Conservation (phyloP, 2,329 filamentous ascomycete genomes). For the Blastomyces gilchristii region DNA sequence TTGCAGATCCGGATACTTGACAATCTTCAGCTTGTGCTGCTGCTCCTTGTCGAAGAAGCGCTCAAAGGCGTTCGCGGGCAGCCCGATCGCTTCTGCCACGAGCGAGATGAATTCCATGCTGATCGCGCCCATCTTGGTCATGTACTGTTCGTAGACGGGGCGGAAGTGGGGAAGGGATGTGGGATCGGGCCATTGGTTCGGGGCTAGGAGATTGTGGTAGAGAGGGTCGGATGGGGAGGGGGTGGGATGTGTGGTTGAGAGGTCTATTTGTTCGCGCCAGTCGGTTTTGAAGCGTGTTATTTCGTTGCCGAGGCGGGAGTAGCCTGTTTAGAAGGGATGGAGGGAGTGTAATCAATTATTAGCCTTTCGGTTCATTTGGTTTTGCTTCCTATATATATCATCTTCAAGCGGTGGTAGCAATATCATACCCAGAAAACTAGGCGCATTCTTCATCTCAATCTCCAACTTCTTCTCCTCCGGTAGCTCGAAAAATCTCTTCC, state of each 20-base stretch:
- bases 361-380: background rate
- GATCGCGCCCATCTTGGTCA: conserved; percentile 61
- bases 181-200: conserved; percentile 65
- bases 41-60: conserved; percentile 61
- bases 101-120: conserved; percentile 66
- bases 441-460: conserved; percentile 64
- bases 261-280: conserved; percentile 77
- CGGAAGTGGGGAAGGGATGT: conserved; percentile 57
- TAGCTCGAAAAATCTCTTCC: conserved; percentile 65
- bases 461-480: conserved; percentile 64
- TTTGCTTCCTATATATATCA: conserved; percentile 33
- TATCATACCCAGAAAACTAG: conserved; percentile 60
- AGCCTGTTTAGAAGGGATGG: conserved; percentile 17
- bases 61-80: conserved; percentile 59
- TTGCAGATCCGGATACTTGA: conserved; percentile 69
- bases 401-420: conserved; percentile 22
- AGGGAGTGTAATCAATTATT: background rate
- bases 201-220: conserved; percentile 67
- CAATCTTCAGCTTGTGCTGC: conserved; percentile 84
- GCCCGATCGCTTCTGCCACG: conserved; percentile 71
- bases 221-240: conserved; percentile 53
- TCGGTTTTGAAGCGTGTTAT: conserved; percentile 65
- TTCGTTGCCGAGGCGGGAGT: conserved; percentile 43
- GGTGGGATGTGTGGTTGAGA: conserved; percentile 65
- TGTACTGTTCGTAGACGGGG: conserved; percentile 61